phyloP scores from a whole-genome alignment of 2,329 filamentous ascomycete species.

The Ophiocordyceps camponoti-floridani region DNA sequence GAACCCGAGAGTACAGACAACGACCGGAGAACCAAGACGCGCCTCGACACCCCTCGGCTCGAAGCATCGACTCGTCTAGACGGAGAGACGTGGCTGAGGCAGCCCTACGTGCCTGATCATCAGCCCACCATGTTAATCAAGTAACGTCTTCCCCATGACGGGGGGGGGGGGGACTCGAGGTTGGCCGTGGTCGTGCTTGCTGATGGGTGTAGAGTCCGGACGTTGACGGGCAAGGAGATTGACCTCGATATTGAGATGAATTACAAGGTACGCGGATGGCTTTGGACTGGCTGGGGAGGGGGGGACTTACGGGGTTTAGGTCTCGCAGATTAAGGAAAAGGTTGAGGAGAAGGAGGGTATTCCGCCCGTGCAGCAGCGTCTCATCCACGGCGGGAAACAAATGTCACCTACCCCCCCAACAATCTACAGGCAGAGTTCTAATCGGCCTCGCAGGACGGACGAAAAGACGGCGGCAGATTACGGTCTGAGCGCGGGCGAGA shows the following conservation, averaged over 20 bases:
- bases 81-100: too few species aligned
- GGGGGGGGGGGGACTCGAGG: too few species aligned
- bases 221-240: conserved; percentile 95
- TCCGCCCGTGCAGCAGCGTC: conserved; percentile 83
- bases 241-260: conserved; percentile 91
- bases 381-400: conserved; percentile 96
- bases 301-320: conserved; percentile 37
- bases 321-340: conserved; percentile 93
- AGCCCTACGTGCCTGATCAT: too few species aligned
- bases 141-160: conserved; percentile 14
- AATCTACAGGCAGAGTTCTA: too few species aligned
- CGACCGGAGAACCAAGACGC: too few species aligned
- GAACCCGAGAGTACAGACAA: too few species aligned
- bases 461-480: conserved; percentile 90
- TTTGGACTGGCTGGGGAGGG: too few species aligned
- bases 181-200: too few species aligned
- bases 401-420: conserved; percentile 47
- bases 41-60: too few species aligned
- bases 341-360: conserved; percentile 99
- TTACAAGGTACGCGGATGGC: conserved; percentile 80
- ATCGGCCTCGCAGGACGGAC: conserved; percentile 50
- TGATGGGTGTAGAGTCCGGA: conserved; percentile 61
- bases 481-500: conserved; percentile 77
- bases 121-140: conserved; percentile 28
- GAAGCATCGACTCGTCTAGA: too few species aligned